Percentiles rank a stretch among this genome's conserved stretches.
Evolutionary conservation across 2,329 filamentous ascomycete species (phyloP).

Genomic region (Chaetomiaceae sp.): DNA sequence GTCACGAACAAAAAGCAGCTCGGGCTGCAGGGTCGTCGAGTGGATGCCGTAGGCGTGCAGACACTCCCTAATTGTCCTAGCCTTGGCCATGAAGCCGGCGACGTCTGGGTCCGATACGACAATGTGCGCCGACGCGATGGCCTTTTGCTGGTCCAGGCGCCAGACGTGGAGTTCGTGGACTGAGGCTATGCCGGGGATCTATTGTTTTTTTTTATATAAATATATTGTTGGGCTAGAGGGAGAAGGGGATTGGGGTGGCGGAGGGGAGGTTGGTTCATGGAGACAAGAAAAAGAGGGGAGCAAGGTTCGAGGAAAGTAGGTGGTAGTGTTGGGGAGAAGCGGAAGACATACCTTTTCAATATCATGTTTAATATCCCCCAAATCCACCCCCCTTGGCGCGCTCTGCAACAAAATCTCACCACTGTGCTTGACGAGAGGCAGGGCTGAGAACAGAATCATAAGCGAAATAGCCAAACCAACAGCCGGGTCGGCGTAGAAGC

Average conservation of each 20-base stretch:
- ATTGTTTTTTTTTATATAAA: slow-evolving; percentile 18
- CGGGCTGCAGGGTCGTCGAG: slow-evolving; percentile 66
- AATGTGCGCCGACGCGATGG: slow-evolving; percentile 65
- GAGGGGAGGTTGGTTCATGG: not conserved
- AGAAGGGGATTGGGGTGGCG: not conserved
- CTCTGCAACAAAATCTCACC: slow-evolving; percentile 65
- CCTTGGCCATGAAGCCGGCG: slow-evolving; percentile 53
- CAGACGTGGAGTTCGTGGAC: slow-evolving; percentile 72
- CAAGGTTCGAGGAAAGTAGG: too few species aligned
- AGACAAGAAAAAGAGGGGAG: not conserved
- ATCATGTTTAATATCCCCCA: slow-evolving; percentile 62
- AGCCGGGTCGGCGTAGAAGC: slow-evolving; percentile 69
- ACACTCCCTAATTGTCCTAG: slow-evolving; percentile 60
- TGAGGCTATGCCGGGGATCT: slow-evolving; percentile 62
- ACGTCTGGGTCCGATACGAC: slow-evolving; percentile 55
- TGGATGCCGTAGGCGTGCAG: slow-evolving; percentile 71
- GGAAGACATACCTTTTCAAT: slow-evolving; percentile 52
- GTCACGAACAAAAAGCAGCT: too few species aligned
- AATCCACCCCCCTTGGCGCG: slow-evolving; percentile 54
- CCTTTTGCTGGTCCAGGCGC: slow-evolving; percentile 65
- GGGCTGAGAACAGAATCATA: slow-evolving; percentile 63
- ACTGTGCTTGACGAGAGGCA: slow-evolving; percentile 57
- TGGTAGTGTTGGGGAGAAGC: too few species aligned
- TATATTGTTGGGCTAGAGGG: too few species aligned
- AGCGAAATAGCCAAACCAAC: slow-evolving; percentile 64